Percentiles rank a stretch among this genome's conserved stretches.
These are phyloP conservation scores for Phytophthora meadii DNA, from an alignment of 352 stramenopile species.

Conservation along the genomic window DNA sequence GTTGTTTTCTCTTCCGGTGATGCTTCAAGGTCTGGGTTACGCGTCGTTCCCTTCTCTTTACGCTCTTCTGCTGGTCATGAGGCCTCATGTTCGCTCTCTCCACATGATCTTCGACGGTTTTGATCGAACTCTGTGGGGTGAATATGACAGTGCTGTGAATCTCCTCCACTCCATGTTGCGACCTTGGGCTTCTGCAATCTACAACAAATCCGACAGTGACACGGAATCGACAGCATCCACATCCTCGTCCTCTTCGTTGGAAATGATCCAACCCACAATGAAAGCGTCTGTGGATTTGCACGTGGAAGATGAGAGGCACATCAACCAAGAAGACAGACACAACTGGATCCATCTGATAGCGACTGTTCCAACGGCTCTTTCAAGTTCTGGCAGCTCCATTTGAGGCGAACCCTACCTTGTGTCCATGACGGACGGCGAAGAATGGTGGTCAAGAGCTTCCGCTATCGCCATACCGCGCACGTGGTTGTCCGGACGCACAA, in stretches of 20 bases:
- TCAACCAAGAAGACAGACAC: neutral
- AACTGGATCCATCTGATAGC: constrained; percentile 19
- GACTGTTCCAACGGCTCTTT: constrained; percentile 69
- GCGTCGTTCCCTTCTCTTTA: constrained; percentile 67
- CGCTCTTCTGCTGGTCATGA: constrained; percentile 54
- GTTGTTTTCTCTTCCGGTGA: neutral
- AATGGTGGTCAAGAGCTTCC: constrained; percentile 16
- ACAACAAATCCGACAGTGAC: constrained; percentile 27
- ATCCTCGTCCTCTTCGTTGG: constrained; percentile 26
- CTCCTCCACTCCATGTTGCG: constrained; percentile 64
- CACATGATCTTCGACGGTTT: constrained; percentile 70
- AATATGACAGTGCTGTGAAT: constrained; percentile 79
- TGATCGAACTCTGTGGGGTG: constrained; percentile 56
- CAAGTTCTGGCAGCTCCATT: constrained; percentile 45
- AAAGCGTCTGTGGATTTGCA: constrained; percentile 5
- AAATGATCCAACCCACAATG: constrained; percentile 16
- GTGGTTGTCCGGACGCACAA: constrained; percentile 91
- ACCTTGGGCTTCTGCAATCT: constrained; percentile 31
- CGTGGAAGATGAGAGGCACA: constrained; percentile 3
- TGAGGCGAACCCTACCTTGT: constrained; percentile 26
- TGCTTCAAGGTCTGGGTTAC: constrained; percentile 50
- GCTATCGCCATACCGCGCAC: constrained; percentile 63
- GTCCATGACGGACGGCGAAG: constrained; percentile 2
- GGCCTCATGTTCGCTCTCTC: constrained; percentile 45
- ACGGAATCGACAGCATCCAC: constrained; percentile 28